A percentile compares a stretch with the other conserved stretches of the same genome.
phyloP scores from a whole-genome alignment of 208 protist genomes.

The Naegleria fowleri region DNA sequence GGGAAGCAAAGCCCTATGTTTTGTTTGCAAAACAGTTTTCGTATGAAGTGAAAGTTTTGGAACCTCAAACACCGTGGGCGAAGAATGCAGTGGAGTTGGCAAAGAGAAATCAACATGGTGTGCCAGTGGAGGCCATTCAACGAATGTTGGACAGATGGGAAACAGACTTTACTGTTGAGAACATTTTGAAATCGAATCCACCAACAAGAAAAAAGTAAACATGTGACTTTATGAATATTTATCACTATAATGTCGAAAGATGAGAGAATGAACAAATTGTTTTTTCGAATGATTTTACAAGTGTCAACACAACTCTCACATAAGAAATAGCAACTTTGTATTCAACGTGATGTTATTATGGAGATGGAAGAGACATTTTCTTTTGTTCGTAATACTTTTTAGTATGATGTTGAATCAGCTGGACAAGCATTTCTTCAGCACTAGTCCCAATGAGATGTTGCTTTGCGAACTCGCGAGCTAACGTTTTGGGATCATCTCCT shows the following conservation, averaged over 20 bases:
- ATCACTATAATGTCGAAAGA: too few relatives aligned
- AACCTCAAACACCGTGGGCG: neutral
- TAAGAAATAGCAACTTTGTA: too few relatives aligned
- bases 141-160: constrained; percentile 26
- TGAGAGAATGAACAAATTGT: too few relatives aligned
- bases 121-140: neutral
- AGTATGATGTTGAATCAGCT: neutral
- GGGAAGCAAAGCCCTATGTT: constrained; percentile 28
- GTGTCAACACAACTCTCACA: too few relatives aligned
- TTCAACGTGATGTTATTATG: too few relatives aligned
- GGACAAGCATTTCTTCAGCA: neutral
- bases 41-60: constrained; percentile 3
- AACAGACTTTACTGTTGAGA: constrained; percentile 19
- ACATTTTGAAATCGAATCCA: neutral
- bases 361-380: too few relatives aligned
- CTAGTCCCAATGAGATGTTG: neutral
- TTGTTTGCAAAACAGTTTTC: neutral
- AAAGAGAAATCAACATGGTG: constrained; percentile 26
- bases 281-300: too few relatives aligned
- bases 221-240: too few relatives aligned
- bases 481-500: neutral
- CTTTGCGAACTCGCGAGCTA: neutral
- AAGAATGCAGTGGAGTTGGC: constrained; percentile 17
- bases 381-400: neutral
- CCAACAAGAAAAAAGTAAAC: neutral